Percentiles rank a stretch among this genome's conserved stretches.
Conservation (phyloP, 2,329 filamentous ascomycete species). For the Diaporthe vexans region DNA sequence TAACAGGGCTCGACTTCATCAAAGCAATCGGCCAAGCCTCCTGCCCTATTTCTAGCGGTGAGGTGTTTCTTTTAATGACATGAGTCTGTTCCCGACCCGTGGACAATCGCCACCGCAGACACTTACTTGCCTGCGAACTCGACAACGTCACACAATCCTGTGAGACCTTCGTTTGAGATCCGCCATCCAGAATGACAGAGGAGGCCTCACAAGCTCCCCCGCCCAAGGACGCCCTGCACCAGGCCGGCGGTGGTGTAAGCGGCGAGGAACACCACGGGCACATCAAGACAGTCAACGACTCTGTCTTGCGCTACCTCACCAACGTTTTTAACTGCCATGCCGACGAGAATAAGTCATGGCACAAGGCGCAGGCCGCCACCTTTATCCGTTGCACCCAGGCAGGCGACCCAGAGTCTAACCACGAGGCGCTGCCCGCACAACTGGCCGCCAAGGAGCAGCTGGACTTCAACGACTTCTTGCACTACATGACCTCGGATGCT, state of each 20-base stretch:
- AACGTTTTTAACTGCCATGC: constrained; percentile 62
- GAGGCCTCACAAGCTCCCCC: constrained; percentile 35
- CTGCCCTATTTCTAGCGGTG: constrained; percentile 25
- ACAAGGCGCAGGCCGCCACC: constrained; percentile 57
- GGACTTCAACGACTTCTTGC: constrained; percentile 64
- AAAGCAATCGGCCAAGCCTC: constrained; percentile 28
- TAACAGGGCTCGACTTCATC: constrained; percentile 29
- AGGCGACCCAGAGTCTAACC: constrained; percentile 46
- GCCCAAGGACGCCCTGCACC: constrained; percentile 51
- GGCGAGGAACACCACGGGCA: constrained; percentile 53
- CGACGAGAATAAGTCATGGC: constrained; percentile 59
- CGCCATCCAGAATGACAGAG: constrained; percentile 44
- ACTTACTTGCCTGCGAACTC: not conserved
- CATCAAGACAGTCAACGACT: constrained; percentile 57
- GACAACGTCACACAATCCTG: constrained; percentile 32
- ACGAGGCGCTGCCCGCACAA: constrained; percentile 46
- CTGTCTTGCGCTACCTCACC: constrained; percentile 59
- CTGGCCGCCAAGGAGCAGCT: constrained; percentile 53
- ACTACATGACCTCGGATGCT: constrained; percentile 69
- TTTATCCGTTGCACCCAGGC: constrained; percentile 64
- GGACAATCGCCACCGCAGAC: not conserved
- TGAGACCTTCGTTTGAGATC: not conserved
- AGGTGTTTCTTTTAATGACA: constrained; percentile 12
- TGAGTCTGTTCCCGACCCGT: constrained; percentile 10
- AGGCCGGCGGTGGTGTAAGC: constrained; percentile 64